Evolutionary conservation across 2,329 filamentous ascomycete genomes (phyloP).

Genomic region (Pyrenophora seminiperda): DNA sequence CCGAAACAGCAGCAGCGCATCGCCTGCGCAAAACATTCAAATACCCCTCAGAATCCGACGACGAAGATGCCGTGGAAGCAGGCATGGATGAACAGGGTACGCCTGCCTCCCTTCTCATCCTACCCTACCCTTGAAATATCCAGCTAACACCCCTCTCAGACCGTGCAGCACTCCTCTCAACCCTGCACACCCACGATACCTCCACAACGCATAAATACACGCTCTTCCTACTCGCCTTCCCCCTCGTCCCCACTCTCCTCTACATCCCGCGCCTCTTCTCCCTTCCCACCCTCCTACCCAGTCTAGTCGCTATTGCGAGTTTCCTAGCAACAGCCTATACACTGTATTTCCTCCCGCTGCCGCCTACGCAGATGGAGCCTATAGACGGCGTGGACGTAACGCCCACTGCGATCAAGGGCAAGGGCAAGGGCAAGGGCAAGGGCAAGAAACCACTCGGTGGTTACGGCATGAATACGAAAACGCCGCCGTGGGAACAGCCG

Average conservation of each 20-base stretch:
- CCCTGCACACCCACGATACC: conserved; percentile 46
- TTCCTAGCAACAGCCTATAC: conserved; percentile 67
- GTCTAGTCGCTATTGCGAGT: conserved; percentile 66
- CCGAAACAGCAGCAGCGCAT: conserved; percentile 50
- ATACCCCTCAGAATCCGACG: conserved; percentile 67
- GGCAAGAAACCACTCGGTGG: conserved; percentile 5
- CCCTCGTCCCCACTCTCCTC: conserved; percentile 60
- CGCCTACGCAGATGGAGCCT: conserved; percentile 50
- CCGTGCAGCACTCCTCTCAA: conserved; percentile 33
- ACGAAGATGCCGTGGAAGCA: conserved; percentile 61
- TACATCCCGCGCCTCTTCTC: conserved; percentile 59
- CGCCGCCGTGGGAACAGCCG: conserved; percentile 11
- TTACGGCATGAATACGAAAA: conserved; percentile 11
- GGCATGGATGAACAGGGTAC: conserved; percentile 77
- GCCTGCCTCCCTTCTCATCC: neutral
- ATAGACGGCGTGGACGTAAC: conserved; percentile 14
- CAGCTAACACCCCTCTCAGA: conserved; percentile 26
- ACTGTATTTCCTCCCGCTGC: conserved; percentile 61
- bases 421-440: conserved; percentile 26
- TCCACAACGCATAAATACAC: conserved; percentile 57
- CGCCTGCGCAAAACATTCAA: conserved; percentile 78
- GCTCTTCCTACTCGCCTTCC: conserved; percentile 63
- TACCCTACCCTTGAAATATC: neutral
- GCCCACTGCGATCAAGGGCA: neutral
- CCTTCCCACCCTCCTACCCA: conserved; percentile 50